Evolutionary conservation across 2,329 filamentous ascomycete species (phyloP), one percentile per base, ranked within the genome.

Genomic region (Claviceps maximensis): DNA sequence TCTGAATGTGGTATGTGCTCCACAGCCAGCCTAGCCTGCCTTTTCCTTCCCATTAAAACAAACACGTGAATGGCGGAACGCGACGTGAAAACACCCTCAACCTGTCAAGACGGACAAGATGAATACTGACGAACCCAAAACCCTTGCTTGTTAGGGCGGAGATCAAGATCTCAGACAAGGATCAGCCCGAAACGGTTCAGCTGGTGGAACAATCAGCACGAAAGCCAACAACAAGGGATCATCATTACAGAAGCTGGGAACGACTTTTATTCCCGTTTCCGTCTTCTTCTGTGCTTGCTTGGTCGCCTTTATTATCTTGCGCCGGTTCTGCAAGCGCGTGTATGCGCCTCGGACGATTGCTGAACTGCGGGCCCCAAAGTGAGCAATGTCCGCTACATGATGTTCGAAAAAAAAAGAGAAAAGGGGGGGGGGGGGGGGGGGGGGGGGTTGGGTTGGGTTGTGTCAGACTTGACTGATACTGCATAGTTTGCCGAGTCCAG

Each of bases 401-500:
- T 3, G 12, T 3, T 27, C 36, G 23, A 29, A 10, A 50, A 2
- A 29, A 50, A 44, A 17, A 19, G 7, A 44, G 13, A 13, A 38
- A 44, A 44, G 12, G 23, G 4, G 2, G 19, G 8, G 8, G 17
- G n/a, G n/a, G n/a, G n/a, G n/a, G n/a, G n/a, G n/a, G n/a, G n/a
- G n/a, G n/a, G n/a, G n/a, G n/a, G n/a, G n/a, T n/a, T n/a, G n/a
- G n/a, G n/a, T n/a, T n/a, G n/a, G n/a, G n/a, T n/a, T n/a, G n/a
- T n/a, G 21, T 5, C 5, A 5, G 9, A 36, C 19, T 36, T 19
- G 47, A 36, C 51, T 54, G 33, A 50, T 27, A 1, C 4, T 50
- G 10, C 41, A 36, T n/a, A 78, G 76, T 58, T 73, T 82, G 56
- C 79, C 82, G 36, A 79, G 77, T 13, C 80, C 80, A 23, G 63